Evolutionary conservation across 2,329 filamentous ascomycete genomes (phyloP), one percentile per base, ranked within the genome.

Genomic region (Thielaviopsis punctulata): DNA sequence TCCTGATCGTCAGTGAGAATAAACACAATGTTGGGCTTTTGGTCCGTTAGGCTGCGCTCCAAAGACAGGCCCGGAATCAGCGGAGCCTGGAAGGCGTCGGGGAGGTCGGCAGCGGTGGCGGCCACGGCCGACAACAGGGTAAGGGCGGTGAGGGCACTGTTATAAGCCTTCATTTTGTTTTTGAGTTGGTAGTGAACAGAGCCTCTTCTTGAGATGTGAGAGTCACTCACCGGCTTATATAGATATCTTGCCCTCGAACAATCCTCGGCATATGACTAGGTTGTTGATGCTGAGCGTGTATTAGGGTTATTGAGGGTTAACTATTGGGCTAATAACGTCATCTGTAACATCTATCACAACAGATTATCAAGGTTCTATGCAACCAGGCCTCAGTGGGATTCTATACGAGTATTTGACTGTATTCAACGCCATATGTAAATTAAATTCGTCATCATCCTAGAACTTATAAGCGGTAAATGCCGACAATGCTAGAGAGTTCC

Each of bases 1-100:
- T 83, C 79, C 59, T 83, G 80, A 57, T 84, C 80, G 56, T 84
- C 80, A 0, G 77, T 80, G 27, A 83, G 66, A 55, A 83, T 73
- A 59, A 84, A 80, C 27, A 84, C 65, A 50, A 83, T 73, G 58
- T 83, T 83, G 0, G 73, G 70, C 22, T 56, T 48, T 24, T 53
- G 53, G 19, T 36, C 10, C 9, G 30, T 15, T 12, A 3, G 30
- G 30, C 30, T 33, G 30, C 30, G 30, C 19, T 6, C 4, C 19
- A 13, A 7, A 5, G 13, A 15, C n/a, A 4, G 4, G 19, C 12
- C 22, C 21, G 27, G 10, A 3, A 49, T 13, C 9, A 54, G 48
- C 19, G 48, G 48, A 2, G 44, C 21, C 22, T 54, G 52, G 12
- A 27, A 27, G 23, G 33, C 13, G 10, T 15, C 43, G 7, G 10